Base-by-base conservation (phyloP, 441 rosid species). In the Eutrema salsugineum region DNA sequence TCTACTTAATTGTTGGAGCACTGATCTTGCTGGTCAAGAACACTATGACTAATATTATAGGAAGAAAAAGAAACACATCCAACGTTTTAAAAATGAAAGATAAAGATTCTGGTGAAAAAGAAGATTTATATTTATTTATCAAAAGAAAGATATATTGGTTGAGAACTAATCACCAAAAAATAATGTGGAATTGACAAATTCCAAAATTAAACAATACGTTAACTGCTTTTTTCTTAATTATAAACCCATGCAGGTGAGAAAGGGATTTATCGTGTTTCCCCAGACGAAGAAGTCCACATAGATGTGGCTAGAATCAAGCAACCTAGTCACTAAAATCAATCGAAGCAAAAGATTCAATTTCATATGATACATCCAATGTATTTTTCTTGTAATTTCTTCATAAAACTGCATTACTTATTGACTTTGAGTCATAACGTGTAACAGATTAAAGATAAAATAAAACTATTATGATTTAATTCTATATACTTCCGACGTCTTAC, bases 171-270 rank as follows among this genome's bases (percentile, higher is more conserved):
- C 16, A 10, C 43, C 56, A 47, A 17, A 32, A 32, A 17, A 30
- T 32, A 12, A 11, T 48, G 42, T 33, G 22, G 15, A 33, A 20
- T 8, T 32, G 22, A 49, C 16, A n/a, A 50, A 36, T n/a, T 49
- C 36, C 35, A 8, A 48, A 63, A 35, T 1, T 49, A 33, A 49
- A 48, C 14, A 36, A 42, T 3, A 33, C 16, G 3, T 43, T 42
- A 9, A 14, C 22, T 35, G 12, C 22, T 49, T 24, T 0, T 3
- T 50, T 5, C 9, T 12, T 33, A 17, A 17, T 46, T 46, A 36
- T 11, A 53, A 66, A 12, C 19, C 5, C 55, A 5, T 57, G 73
- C 48, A 69, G 73, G 66, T 47, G 57, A 69, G 30, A 15, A 57
- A 22, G 73, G 73, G 47, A 8, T 69, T 35, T 24, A 1, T 42